Conservation (phyloP, 2,329 filamentous ascomycete genomes). For the Cephalotrichum gorgonifer region DNA sequence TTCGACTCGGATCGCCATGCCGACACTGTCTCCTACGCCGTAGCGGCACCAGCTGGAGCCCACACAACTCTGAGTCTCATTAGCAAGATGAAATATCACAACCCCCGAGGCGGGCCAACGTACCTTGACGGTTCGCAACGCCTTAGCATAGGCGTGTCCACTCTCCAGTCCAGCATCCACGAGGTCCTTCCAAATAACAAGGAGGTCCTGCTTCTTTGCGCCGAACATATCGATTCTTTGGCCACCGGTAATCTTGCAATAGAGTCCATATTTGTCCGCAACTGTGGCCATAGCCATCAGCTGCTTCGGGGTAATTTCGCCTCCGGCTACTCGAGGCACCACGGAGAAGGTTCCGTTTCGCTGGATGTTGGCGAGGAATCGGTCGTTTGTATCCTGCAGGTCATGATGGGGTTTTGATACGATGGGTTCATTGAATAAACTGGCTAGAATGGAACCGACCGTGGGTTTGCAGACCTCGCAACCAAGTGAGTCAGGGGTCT, state of each 20-base stretch:
- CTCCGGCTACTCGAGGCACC: conserved; percentile 69
- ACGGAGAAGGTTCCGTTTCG: conserved; percentile 87
- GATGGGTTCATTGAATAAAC: conserved; percentile 74
- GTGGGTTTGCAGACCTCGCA: conserved; percentile 83
- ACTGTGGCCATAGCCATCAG: conserved; percentile 76
- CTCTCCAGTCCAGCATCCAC: conserved; percentile 82
- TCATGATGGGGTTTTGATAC: conserved; percentile 62
- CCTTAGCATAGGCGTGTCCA: conserved; percentile 85
- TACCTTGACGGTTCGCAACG: conserved; percentile 69
- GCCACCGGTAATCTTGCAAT: conserved; percentile 86
- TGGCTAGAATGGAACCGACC: conserved; percentile 70
- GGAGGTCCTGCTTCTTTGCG: conserved; percentile 78
- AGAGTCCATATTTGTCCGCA: conserved; percentile 73
- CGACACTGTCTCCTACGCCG: conserved; percentile 81
- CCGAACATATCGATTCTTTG: conserved; percentile 93
- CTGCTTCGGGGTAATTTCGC: conserved; percentile 81
- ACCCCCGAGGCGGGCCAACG: no score
- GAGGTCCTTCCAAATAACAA: conserved; percentile 70
- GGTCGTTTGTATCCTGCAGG: conserved; percentile 84
- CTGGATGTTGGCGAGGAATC: conserved; percentile 82
- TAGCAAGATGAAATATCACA: background rate
- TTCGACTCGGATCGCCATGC: conserved; percentile 79
- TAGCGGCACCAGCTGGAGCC: conserved; percentile 87
- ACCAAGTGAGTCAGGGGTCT: conserved; percentile 59
- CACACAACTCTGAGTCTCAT: conserved; percentile 54